Evolutionary conservation across 2,329 filamentous ascomycete species (phyloP), one percentile per base, ranked within the genome.

Genomic region (Diaporthe capsici): DNA sequence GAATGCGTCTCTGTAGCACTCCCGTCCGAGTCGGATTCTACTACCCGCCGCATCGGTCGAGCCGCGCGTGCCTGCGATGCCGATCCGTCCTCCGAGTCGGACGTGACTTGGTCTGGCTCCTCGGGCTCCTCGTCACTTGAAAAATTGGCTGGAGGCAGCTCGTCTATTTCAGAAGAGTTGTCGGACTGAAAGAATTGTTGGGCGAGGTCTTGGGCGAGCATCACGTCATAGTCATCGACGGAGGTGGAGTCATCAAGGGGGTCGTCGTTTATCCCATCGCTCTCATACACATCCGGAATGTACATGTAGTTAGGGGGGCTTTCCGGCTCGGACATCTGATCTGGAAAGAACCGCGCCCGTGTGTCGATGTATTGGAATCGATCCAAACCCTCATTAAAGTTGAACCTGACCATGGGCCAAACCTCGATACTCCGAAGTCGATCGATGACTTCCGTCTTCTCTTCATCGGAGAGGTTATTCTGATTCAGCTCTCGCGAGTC

Each of bases 181-280:
- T 55, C 71, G 9, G 53, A 5, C 22, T 51, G 71, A 49, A 25
- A 25, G 22, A 51, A 51, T 51, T n/a, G 7, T 17, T 55, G 53
- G 25, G 25, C 53, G 15, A 55, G 53, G 51, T 55, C 28, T 55
- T 28, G 51, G 25, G 25, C 51, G 51, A 55, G n/a, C 17, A 22
- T 28, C 17, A 15, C 4, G n/a, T 28, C 51, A 15, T 28, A 25
- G n/a, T 28, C n/a, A 28, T 55, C 51, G 12, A 55, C 12, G n/a
- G 51, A 12, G 25, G 28, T 22, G 22, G 76, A 75, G 4, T 77
- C 74, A 22, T 83, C 81, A 17, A 84, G 80, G 12, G 80, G 80
- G 1, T 73, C 79, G 63, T 86, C 84, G 51, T 86, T 84, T 9
- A 86, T 85, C 0, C 83, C 84, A 0, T 85, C 84, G 58, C 84